Conservation (phyloP, 192 early-diverging fungal genomes). For the Pilaira anomala region DNA sequence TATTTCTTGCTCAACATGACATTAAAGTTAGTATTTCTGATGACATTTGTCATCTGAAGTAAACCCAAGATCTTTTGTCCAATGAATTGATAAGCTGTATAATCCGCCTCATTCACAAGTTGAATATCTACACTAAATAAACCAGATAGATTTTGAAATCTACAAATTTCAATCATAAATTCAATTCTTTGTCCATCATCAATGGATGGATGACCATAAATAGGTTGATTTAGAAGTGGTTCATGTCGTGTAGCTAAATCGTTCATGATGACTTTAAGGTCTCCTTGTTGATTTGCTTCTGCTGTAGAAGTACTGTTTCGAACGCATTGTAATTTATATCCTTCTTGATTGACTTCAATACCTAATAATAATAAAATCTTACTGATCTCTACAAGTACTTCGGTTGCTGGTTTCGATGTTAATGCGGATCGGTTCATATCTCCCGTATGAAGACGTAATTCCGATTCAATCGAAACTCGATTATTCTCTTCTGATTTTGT, state of each 20-base stretch:
- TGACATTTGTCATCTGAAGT: conserved; percentile 30
- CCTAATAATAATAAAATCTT: conserved; percentile 47
- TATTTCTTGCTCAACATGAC: background rate
- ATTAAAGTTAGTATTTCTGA: background rate
- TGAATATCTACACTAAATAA: conserved; percentile 69
- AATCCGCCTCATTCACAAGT: conserved; percentile 58
- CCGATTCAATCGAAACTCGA: background rate
- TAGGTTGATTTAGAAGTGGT: conserved; percentile 22
- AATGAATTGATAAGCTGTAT: conserved; percentile 69
- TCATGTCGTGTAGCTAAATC: background rate
- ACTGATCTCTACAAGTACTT: conserved; percentile 63
- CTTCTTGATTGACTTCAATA: conserved; percentile 42
- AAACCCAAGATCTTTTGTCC: conserved; percentile 54
- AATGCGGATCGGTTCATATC: conserved; percentile 65
- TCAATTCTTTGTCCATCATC: conserved; percentile 74
- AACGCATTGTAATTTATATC: conserved; percentile 53
- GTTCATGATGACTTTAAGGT: background rate
- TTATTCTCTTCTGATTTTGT: no score
- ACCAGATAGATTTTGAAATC: conserved; percentile 79
- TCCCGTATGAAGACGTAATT: conserved; percentile 49
- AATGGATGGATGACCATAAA: conserved; percentile 49
- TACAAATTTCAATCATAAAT: conserved; percentile 82
- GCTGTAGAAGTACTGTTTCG: conserved; percentile 27
- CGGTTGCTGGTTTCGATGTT: conserved; percentile 60
- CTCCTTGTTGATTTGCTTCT: conserved; percentile 31